phyloP scores from a whole-genome alignment of 352 stramenopile species.

The Globisporangium okanoganense region DNA sequence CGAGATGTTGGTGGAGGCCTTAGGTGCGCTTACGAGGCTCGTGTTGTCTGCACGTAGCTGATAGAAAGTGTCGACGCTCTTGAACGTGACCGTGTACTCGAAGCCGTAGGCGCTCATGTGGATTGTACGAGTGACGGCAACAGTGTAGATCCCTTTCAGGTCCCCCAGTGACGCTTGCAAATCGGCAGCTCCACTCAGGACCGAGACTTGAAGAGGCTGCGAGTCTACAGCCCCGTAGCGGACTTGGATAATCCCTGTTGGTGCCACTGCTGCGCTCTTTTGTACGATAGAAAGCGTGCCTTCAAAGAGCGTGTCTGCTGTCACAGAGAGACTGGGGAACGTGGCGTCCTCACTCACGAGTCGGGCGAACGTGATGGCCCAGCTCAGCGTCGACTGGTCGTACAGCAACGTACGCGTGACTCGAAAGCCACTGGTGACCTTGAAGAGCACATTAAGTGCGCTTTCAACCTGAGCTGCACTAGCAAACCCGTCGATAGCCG shows the following conservation, averaged over 20 bases:
- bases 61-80: slow-evolving; percentile 41
- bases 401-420: slow-evolving; percentile 33
- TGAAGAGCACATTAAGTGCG: slow-evolving; percentile 39
- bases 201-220: slow-evolving; percentile 15
- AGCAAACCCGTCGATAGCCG: slow-evolving; percentile 49
- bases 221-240: slow-evolving; percentile 34
- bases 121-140: slow-evolving; percentile 18
- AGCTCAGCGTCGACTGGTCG: slow-evolving; percentile 30
- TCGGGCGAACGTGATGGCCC: slow-evolving; percentile 51
- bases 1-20: slow-evolving; percentile 8
- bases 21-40: slow-evolving; percentile 13
- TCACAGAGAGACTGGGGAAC: slow-evolving; percentile 38
- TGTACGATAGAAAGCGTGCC: slow-evolving; percentile 25
- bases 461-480: slow-evolving; percentile 31
- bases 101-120: slow-evolving; percentile 32
- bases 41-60: slow-evolving; percentile 23
- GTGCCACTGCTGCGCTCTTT: slow-evolving; percentile 13
- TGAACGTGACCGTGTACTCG: slow-evolving; percentile 50
- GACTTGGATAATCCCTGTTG: slow-evolving; percentile 33
- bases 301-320: slow-evolving; percentile 35
- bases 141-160: slow-evolving; percentile 33
- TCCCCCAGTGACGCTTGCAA: slow-evolving; percentile 32
- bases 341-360: slow-evolving; percentile 26
- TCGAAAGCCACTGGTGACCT: slow-evolving; percentile 20
- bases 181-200: slow-evolving; percentile 17